phyloP scores from a whole-genome alignment of 345 rosid species.

The Sonneratia caseolaris region DNA sequence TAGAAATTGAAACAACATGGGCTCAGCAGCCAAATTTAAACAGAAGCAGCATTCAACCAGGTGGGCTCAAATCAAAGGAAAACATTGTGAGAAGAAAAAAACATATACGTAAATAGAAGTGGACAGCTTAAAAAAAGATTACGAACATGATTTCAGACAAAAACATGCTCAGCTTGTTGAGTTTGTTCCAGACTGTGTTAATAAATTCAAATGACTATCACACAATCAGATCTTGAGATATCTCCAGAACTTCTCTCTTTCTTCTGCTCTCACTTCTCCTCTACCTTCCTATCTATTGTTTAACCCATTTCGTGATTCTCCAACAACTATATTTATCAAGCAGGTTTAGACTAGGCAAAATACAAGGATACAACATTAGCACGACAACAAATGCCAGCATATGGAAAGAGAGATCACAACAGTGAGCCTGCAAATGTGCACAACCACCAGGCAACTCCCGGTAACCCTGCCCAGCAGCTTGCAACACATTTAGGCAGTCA shows the following conservation, averaged over 20 bases:
- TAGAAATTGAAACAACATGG: neutral
- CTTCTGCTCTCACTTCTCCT: neutral
- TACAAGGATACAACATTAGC: no score
- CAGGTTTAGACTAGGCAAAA: neutral
- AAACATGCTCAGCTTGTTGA: neutral
- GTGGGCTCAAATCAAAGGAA: neutral
- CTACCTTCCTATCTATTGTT: neutral
- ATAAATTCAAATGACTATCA: neutral
- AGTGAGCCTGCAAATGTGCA: neutral
- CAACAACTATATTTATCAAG: neutral
- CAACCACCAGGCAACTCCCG: neutral
- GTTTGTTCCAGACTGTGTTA: neutral
- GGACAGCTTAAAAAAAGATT: neutral
- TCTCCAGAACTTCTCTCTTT: neutral
- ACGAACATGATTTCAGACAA: neutral
- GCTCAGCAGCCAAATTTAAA: neutral
- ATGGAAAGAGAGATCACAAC: neutral
- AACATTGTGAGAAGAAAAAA: neutral
- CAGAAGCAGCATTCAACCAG: no score
- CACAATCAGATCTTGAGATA: neutral
- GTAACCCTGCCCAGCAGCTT: no score
- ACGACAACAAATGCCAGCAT: neutral
- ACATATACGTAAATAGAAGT: neutral
- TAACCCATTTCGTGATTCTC: neutral
- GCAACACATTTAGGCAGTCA: no score